Evolutionary conservation across 495 filamentous ascomycete species (phyloP), one percentile per base, ranked within the genome.

Genomic region (Penicillium argentinense): DNA sequence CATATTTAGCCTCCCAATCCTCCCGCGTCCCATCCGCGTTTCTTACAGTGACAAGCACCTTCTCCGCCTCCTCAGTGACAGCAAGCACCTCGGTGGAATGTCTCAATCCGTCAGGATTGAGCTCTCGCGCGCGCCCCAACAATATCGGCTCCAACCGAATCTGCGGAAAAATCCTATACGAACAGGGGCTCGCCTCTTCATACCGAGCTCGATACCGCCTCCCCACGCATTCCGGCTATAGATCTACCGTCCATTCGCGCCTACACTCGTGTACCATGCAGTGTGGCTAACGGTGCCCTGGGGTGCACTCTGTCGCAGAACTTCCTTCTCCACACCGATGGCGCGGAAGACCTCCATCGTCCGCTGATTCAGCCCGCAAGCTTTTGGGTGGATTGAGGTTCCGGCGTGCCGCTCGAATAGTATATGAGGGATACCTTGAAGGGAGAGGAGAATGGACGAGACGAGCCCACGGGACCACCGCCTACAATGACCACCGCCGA

Each of bases 311-410:
- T 45, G 37, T 3, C 47, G 19, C 34, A 41, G 25, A 2, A 52
- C 47, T 17, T 39, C 27, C 3, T 47, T 25, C 37, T 46, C 29
- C 13, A 56, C 30, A 7, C 53, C 53, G 5, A 56, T 50, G 19
- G 33, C 41, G 11, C 62, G 56, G 29, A 60, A 52, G 16, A 63
- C 55, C 36, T 67, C 57, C 24, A 57, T 42, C 0, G 63, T 57
- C 4, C 60, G 54, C 13, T 50, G 54, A 27, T 63, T 63, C 24
- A 63, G 24, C 24, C 54, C 57, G 32, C 49, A 49, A 9, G 63
- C 57, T 55, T 63, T 63, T 3, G 63, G 63, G 19, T 59, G 57
- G 19, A 58, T 59, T 14, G 56, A 52, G 17, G 57, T 60, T 3
- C 42, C 39, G 1, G 54, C 27, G 39, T 66, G 53, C 6, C 49